Evolutionary conservation across 192 early-diverging fungal species (phyloP), one percentile per base, ranked within the genome.

Genomic region (Chytriomyces confervae): DNA sequence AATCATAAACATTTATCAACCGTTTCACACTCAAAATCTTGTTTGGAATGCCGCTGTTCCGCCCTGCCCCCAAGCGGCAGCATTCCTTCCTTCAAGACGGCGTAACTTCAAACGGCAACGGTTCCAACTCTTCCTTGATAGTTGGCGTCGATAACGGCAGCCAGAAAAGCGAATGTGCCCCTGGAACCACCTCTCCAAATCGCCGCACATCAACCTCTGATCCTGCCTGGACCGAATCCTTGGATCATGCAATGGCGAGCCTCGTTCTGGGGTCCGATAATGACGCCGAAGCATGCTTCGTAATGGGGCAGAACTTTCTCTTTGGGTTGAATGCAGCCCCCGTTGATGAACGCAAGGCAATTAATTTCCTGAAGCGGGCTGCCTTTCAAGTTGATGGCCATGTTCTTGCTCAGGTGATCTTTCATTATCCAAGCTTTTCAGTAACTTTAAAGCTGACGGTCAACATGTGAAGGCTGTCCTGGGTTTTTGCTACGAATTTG

Each of bases 401-500:
- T 48, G 75, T 48, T 6, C 36, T 66, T 50, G 83, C 83, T 8
- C 69, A 83, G 81, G 81, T 82, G 29, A 36, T n/a, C 47, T 45
- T 13, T 60, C 48, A 7, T 7, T 18, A 36, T 29, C 5, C 50
- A 7, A 20, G 1, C 43, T 50, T 74, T 23, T 24, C 24, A 7
- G 50, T 1, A 18, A 18, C 18, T 13, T 36, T 43, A 62, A n/a
- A 18, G 43, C 10, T 29, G 24, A 11, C 61, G 6, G 5, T 9
- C 43, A 27, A 3, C n/a, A 9, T 50, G 5, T n/a, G 29, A 82
- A 91, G 72, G 91, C 93, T 3, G 82, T 92, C 10, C 79, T 95
- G 7, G 94, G 89, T 7, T 95, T 95, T 74, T 93, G 92, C 78
- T 90, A 90, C 82, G 94, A 95, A 79, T 95, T 95, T 82, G 93